Base-by-base conservation (phyloP, 2,329 filamentous ascomycete species). In the Claviceps sp. region DNA sequence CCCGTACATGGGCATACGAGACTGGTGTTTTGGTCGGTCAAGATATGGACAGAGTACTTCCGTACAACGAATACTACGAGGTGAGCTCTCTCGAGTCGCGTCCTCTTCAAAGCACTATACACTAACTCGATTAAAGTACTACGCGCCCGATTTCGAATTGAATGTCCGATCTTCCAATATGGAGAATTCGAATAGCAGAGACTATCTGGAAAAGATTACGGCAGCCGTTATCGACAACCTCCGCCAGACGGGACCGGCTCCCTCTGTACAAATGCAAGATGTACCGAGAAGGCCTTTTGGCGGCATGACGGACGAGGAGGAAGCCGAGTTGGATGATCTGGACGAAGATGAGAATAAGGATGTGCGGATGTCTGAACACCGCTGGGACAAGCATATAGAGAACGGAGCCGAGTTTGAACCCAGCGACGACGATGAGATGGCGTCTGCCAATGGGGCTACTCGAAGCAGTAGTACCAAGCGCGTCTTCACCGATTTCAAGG, bases 1-100 rank as follows among this genome's bases (percentile, higher is more conserved):
- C 93, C 18, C 86, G 93, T 48, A 93, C 91, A 5, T 98, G 93
- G 93, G 90, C 90, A 6, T 95, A 91, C 65, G 93, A 98, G 70
- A 98, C 93, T 1, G 91, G 91, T 58, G 78, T 89, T 54, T 77
- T 97, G 8, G 87, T 96, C 20, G 87, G 87, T 30, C 81, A 90
- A 54, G 78, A 87, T 34, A 87, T 97, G 77, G 77, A 81, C 11
- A 77, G 85, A 5, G 83, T 87, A n/a, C 75, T 97, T 42, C 91
- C 91, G 0, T 97, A 89, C 68, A 97, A 95, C 57, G 91, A 97
- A 72, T 97, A 97, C 68, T 97, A 97, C 65, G 80, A 84, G 65
- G 81, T 82, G 67, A 62, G 69, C 61, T 14, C 14, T 37, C 2
- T 9, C 5, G 5, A 20, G n/a, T 42, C 16, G 9, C n/a, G 7